Base-by-base conservation (phyloP, 345 rosid species). In the Passiflora organensis region DNA sequence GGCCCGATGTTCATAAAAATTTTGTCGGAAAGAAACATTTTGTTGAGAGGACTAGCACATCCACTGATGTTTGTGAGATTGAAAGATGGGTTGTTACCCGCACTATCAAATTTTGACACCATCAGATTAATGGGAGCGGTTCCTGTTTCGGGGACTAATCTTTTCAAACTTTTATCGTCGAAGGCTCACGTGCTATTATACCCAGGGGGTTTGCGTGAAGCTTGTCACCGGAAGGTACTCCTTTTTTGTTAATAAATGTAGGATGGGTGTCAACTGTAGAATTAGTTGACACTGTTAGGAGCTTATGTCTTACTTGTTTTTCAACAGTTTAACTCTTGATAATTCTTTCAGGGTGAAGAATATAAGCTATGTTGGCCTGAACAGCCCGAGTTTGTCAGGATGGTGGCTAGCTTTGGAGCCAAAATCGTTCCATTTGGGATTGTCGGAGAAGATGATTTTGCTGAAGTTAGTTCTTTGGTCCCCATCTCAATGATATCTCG, bases 201-300 rank as follows among this genome's bases (percentile, higher is more conserved):
- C 58, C 96, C 94, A 4, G 94, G 94, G 0, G 81, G 96, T 45
- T 74, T 77, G 38, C 79, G 88, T 6, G 96, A 88, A 63, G 94
- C 86, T 68, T 75, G 77, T 37, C 96, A 85, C 70, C 13, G 62
- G 51, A 83, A 81, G 88, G 94, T 81, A 57, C 22, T 19, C 51
- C 24, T 41, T 15, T 41, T 13, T 12, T 41, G 43, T 8, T 1
- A 41, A 41, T 41, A 5, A 15, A 41, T n/a, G n/a, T n/a, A n/a
- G n/a, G n/a, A n/a, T n/a, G n/a, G n/a, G n/a, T n/a, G n/a, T n/a
- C n/a, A n/a, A n/a, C n/a, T n/a, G n/a, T n/a, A n/a, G n/a, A n/a
- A n/a, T n/a, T n/a, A n/a, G n/a, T n/a, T n/a, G n/a, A n/a, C n/a
- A n/a, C n/a, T n/a, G n/a, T n/a, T n/a, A n/a, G n/a, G n/a, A n/a